Conservation (phyloP, 306 rosid species). For the Dicorynia guianensis region DNA sequence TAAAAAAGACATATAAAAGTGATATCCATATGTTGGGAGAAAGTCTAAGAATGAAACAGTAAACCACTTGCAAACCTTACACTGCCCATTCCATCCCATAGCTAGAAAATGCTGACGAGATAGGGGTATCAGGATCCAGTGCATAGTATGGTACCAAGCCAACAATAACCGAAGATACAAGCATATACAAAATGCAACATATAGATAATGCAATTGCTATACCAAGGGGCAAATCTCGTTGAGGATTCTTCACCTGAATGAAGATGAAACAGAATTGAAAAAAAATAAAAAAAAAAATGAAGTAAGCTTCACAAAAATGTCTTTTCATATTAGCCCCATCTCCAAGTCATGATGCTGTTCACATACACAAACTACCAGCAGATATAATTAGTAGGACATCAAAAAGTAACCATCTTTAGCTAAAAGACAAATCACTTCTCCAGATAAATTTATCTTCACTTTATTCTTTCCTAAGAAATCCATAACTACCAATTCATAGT, state of each 20-base stretch:
- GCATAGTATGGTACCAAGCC: slow-evolving; percentile 73
- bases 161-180: slow-evolving; percentile 68
- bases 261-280: slow-evolving; percentile 19
- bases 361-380: slow-evolving; percentile 29
- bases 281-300: not conserved
- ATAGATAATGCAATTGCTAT: slow-evolving; percentile 64
- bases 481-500: slow-evolving; percentile 2
- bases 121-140: slow-evolving; percentile 77
- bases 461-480: not conserved
- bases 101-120: slow-evolving; percentile 67
- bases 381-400: not conserved
- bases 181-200: slow-evolving; percentile 74
- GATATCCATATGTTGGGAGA: slow-evolving; percentile 7
- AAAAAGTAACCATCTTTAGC: slow-evolving; percentile 1
- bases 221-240: slow-evolving; percentile 76
- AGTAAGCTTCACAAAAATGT: slow-evolving; percentile 17
- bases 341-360: slow-evolving; percentile 32
- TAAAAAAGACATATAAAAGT: slow-evolving; percentile 2
- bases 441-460: not conserved
- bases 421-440: not conserved
- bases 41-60: slow-evolving; percentile 15
- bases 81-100: slow-evolving; percentile 80
- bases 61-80: slow-evolving; percentile 59
- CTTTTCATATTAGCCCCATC: slow-evolving; percentile 1
- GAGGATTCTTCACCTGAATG: slow-evolving; percentile 75